Evolutionary conservation across 1,139 yeast genomes (phyloP).

Genomic region (Suhomyces maxii): DNA sequence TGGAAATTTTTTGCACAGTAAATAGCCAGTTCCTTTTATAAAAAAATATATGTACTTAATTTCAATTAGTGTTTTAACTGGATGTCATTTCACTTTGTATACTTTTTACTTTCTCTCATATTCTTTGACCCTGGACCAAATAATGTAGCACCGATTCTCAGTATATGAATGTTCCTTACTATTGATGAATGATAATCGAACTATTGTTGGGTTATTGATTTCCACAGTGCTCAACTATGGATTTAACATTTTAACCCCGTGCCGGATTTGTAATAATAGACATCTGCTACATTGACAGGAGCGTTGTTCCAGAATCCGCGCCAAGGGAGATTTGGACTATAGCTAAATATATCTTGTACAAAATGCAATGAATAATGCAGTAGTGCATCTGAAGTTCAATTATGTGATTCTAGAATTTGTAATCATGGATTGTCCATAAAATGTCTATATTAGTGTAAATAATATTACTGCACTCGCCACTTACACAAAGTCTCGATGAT

Average conservation of each 20-base stretch:
- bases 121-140: no score
- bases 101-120: no score
- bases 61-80: no score
- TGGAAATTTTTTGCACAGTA: background rate
- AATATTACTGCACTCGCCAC: background rate
- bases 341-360: background rate
- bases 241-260: background rate
- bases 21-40: no score
- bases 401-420: background rate
- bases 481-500: background rate
- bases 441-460: background rate
- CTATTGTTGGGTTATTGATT: no score
- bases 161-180: no score
- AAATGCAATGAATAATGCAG: background rate
- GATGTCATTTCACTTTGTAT: no score
- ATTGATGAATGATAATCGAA: no score
- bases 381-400: background rate
- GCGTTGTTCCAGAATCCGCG: slow-evolving; percentile 1
- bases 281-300: background rate
- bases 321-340: background rate
- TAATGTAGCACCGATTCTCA: no score
- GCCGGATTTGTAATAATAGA: background rate
- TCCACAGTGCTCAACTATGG: no score
- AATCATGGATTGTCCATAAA: background rate
- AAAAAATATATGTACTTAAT: no score